Percentiles rank a stretch among this genome's conserved stretches.
These are phyloP conservation scores for Phaeotremella fagi DNA, from an alignment of 768 basidiomycete species.

Conservation along the genomic window DNA sequence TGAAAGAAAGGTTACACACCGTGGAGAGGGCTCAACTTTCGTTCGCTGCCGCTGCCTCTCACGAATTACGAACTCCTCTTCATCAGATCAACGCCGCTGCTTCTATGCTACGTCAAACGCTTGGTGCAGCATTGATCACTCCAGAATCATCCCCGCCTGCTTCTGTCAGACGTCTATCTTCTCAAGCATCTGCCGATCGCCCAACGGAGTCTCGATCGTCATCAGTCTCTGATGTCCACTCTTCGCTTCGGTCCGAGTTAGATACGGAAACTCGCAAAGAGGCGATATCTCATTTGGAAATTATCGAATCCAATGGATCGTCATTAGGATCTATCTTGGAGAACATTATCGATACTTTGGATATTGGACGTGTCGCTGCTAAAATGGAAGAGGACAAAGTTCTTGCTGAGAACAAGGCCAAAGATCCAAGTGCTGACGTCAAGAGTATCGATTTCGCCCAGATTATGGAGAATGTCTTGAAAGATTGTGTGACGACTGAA, in stretches of 20 bases:
- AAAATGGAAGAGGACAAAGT: not conserved
- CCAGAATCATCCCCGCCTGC: slow-evolving; percentile 2
- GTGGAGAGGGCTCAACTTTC: slow-evolving; percentile 34
- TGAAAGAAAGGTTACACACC: slow-evolving; percentile 36
- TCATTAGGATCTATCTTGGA: slow-evolving; percentile 34
- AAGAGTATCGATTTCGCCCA: slow-evolving; percentile 12
- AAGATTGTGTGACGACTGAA: slow-evolving; percentile 28
- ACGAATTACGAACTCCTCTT: slow-evolving; percentile 45
- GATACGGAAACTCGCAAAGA: slow-evolving; percentile 24
- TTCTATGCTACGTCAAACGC: slow-evolving; percentile 18
- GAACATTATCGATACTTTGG: slow-evolving; percentile 44
- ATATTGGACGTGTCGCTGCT: slow-evolving; percentile 24
- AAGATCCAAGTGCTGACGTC: not conserved
- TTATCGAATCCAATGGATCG: slow-evolving; percentile 37
- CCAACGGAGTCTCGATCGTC: not conserved
- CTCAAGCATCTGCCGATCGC: not conserved
- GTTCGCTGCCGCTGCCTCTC: slow-evolving; percentile 43
- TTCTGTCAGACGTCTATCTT: not conserved
- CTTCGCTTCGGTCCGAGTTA: not conserved
- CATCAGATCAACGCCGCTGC: slow-evolving; percentile 45
- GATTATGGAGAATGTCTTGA: slow-evolving; percentile 29
- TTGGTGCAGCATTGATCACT: slow-evolving; percentile 12
- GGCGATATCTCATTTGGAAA: slow-evolving; percentile 29
- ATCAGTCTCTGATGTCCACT: not conserved
- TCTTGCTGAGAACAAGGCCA: not conserved